Evolutionary conservation across 148 eudicot species (phyloP).

Genomic region (Diospyros lotus): DNA sequence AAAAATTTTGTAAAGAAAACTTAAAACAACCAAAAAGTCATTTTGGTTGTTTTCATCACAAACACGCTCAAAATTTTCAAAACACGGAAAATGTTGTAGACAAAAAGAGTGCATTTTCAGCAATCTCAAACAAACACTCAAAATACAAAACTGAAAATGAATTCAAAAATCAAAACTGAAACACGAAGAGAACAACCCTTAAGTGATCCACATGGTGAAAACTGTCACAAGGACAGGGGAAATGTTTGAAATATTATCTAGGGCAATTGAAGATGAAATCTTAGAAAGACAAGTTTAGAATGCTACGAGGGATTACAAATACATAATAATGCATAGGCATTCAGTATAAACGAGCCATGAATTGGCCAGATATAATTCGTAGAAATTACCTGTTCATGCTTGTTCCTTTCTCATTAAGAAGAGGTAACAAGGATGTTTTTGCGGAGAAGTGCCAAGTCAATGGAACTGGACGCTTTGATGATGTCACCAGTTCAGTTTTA

Average conservation of each 20-base stretch:
- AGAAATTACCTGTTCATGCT: constrained; percentile 76
- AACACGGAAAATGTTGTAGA: too few relatives aligned
- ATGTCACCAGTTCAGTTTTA: constrained; percentile 86
- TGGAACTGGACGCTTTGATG: constrained; percentile 94
- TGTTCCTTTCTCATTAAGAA: constrained; percentile 89
- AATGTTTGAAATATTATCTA: not conserved
- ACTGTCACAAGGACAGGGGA: constrained; percentile 5
- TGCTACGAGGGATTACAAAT: not conserved
- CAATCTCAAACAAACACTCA: too few relatives aligned
- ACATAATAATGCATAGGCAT: not conserved
- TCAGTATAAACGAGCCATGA: not conserved
- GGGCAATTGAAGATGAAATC: too few relatives aligned
- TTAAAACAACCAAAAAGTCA: too few relatives aligned
- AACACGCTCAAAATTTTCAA: too few relatives aligned
- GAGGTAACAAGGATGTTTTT: constrained; percentile 71
- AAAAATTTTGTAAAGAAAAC: too few relatives aligned
- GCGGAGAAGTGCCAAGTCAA: constrained; percentile 96
- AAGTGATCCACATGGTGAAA: not conserved
- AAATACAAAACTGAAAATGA: too few relatives aligned
- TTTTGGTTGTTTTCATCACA: too few relatives aligned
- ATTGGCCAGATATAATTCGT: not conserved
- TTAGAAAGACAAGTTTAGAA: not conserved
- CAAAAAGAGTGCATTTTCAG: too few relatives aligned
- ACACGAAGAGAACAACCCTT: too few relatives aligned
- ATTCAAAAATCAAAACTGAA: too few relatives aligned